Evolutionary conservation across 1,284 basidiomycete species (phyloP), one percentile per base, ranked within the genome.

Genomic region (Boletus albobrunnescens): DNA sequence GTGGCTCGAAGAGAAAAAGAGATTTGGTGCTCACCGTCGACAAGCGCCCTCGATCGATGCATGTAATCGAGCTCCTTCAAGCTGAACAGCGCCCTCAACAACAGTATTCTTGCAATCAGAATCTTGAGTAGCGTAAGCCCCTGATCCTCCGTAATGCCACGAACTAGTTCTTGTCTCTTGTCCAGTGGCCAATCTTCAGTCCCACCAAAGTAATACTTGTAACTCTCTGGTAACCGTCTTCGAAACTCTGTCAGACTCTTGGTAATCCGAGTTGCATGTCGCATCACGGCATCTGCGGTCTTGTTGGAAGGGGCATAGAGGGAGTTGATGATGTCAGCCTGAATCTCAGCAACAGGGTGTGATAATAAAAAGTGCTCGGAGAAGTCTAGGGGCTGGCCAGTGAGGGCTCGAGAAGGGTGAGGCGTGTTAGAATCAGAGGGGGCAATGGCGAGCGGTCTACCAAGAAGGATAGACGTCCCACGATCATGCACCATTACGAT

Each of bases 251-350:
- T 68, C 74, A 91, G 81, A 54, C 78, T 78, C 67, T 82, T 84
- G 55, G 87, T 83, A 47, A 91, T 88, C 39, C 87, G 74, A 19
- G 75, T 82, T 16, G 87, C 85, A 57, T 87, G 81, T 32, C 79
- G 77, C 74, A 89, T 81, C 54, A 88, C 78, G 6, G 76, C 70
- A 53, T 87, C 84, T 1, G 75, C 76, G 22, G 73, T 76, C 62
- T 84, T 82, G 36, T 74, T 75, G 13, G 79, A 79, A 1, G 88
- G 87, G 4, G 80, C 75, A 61, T 91, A 91, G 13, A 91, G 73
- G 4, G 84, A 86, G 59, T 86, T 87, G 68, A 91, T 85, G 50
- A 91, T 87, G 54, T 91, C 87, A 3, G 87, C 87, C 53, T 91
- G 88, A 46, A 91, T 87, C 51, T 87, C 84, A 17, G 82, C 81